These are phyloP conservation scores for Chlamydomonas sphaeroides DNA, from an alignment of 139 green algal species.

Conservation along the genomic window DNA sequence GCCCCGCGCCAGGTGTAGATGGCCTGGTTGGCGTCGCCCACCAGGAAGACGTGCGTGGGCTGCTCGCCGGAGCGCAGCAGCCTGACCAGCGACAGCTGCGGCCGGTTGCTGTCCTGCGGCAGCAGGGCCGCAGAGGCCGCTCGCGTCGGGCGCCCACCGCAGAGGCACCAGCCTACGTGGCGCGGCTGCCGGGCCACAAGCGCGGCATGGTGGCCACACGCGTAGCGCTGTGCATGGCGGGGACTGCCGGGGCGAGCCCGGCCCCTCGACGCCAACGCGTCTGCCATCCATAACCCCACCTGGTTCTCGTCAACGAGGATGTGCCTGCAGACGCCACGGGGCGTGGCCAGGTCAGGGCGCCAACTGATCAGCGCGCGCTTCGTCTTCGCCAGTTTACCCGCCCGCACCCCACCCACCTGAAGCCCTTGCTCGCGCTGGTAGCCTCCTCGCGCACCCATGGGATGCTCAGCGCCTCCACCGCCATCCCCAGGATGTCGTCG, in stretches of 20 bases:
- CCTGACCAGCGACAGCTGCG: conserved; percentile 70
- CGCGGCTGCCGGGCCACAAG: no score
- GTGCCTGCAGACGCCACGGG: no score
- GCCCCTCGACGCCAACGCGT: no score
- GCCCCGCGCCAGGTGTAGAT: conserved; percentile 31
- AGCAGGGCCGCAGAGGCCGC: no score
- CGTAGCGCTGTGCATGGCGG: no score
- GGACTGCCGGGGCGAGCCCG: no score
- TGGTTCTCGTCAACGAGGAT: conserved; percentile 54
- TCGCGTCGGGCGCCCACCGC: no score
- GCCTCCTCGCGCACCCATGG: not conserved
- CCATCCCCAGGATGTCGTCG: conserved; percentile 45
- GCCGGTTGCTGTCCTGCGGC: conserved; percentile 71
- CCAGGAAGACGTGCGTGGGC: conserved; percentile 68
- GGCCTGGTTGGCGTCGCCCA: conserved; percentile 82
- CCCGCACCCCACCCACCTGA: not conserved
- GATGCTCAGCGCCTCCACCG: conserved; percentile 32
- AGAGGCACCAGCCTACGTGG: no score
- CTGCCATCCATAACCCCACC: not conserved
- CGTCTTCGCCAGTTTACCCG: not conserved
- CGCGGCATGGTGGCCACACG: no score
- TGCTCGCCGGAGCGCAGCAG: conserved; percentile 45
- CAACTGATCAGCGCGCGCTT: no score
- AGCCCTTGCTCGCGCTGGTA: not conserved
- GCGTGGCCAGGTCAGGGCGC: no score